These are phyloP conservation scores for Trametes coccinea DNA, from an alignment of 768 basidiomycete species.

Conservation along the genomic window DNA sequence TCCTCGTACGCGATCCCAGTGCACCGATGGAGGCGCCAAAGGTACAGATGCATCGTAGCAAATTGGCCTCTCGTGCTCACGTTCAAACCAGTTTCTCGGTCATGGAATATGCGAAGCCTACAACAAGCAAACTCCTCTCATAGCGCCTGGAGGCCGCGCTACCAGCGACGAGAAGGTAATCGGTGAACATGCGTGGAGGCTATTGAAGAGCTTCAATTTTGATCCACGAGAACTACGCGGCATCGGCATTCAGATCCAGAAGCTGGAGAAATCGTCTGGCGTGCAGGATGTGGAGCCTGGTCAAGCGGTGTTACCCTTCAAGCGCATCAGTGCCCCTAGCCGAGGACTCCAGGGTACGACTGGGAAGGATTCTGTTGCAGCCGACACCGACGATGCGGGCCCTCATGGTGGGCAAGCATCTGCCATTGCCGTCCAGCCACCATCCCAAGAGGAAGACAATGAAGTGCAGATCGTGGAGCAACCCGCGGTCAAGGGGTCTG, in stretches of 20 bases:
- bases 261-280: conserved; percentile 61
- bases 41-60: conserved; percentile 41
- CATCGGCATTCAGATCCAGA: conserved; percentile 88
- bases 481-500: not conserved
- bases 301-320: conserved; percentile 67
- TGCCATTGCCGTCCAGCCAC: conserved; percentile 33
- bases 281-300: conserved; percentile 41
- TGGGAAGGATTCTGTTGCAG: not conserved
- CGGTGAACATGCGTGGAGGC: conserved; percentile 72
- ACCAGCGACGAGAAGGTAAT: conserved; percentile 75
- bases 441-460: conserved; percentile 36
- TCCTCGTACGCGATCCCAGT: conserved; percentile 83
- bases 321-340: conserved; percentile 24
- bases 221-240: conserved; percentile 89
- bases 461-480: conserved; percentile 14
- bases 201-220: conserved; percentile 72
- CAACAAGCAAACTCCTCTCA: conserved; percentile 69
- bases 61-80: not conserved
- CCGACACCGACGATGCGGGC: not conserved
- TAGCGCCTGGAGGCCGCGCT: conserved; percentile 60
- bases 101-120: conserved; percentile 85
- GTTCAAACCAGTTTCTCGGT: conserved; percentile 71
- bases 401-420: not conserved
- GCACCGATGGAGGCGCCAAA: conserved; percentile 92
- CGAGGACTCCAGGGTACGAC: not conserved